Base-by-base conservation (phyloP, 2,329 filamentous ascomycete genomes). In the Scorias spongiosa region DNA sequence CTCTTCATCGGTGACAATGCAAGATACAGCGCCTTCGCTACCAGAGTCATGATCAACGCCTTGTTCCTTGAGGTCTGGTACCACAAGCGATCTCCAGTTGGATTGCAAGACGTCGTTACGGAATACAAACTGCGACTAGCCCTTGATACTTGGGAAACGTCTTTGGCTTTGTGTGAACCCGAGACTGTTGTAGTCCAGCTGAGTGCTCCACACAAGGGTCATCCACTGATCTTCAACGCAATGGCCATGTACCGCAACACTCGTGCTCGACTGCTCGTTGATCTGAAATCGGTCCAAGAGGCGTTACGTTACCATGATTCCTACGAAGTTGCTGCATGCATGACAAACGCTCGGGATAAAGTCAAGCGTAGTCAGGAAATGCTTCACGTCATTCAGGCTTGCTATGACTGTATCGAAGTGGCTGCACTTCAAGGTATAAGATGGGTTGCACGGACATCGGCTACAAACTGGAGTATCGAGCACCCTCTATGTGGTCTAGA, bases 61-160 rank as follows among this genome's bases (percentile, higher is more conserved):
- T 72, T 98, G 51, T 98, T 96, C 72, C 74, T 98, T 41, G 91
- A 96, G 64, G 89, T 96, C 2, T 98, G 91, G 91, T 93, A 94
- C 60, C 86, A 96, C 69, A 95, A 95, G 75, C 84, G 91, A 58
- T 95, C 86, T 63, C 89, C 89, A n/a, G 88, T 96, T 62, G 88
- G 89, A 42, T 72, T 96, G 36, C 91, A 96, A 66, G 89, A 96
- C 59, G 88, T 96, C 34, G 89, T 96, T 39, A 93, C 89, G 2
- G 91, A 96, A 67, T 96, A 94, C 75, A 96, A 95, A 71, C 81
- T 98, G 48, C 80, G 91, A 45, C 77, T 95, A 43, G 91, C 91
- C 42, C 72, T 98, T 43, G 89, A 96, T 68, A 95, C 89, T n/a
- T 98, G 91, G 91, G 87, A 96, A 70, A 93, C 84, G 66, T 95